Percentiles rank a stretch among this genome's conserved stretches.
Evolutionary conservation across 768 basidiomycete genomes (phyloP).

Genomic region (Tulasnella sp.): DNA sequence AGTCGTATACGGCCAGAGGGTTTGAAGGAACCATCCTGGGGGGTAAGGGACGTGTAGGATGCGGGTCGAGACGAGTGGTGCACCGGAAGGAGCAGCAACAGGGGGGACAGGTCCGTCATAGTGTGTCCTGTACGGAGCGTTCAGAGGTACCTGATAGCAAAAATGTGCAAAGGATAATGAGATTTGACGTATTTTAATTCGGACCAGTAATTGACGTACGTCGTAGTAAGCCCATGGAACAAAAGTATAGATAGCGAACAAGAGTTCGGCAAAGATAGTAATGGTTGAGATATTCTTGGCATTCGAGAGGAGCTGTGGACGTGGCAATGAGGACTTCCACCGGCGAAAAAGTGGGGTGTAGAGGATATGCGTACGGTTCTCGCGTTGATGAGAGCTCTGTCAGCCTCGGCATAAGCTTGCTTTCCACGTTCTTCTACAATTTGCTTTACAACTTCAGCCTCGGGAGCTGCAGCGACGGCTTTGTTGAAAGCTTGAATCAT

Average conservation of each 20-base stretch:
- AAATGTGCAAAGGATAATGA: background rate
- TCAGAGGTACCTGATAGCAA: background rate
- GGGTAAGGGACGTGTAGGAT: conserved; percentile 35
- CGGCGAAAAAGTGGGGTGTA: background rate
- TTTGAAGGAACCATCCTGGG: conserved; percentile 35
- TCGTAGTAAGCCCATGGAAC: conserved; percentile 37
- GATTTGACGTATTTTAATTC: background rate
- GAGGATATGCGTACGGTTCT: background rate
- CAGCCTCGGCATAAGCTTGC: background rate
- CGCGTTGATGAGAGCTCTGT: conserved; percentile 2
- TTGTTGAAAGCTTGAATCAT: conserved; percentile 20
- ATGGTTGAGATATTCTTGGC: conserved; percentile 49
- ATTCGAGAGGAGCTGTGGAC: conserved; percentile 45
- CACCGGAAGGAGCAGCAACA: background rate
- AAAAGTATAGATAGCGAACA: conserved; percentile 40
- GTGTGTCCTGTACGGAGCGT: background rate
- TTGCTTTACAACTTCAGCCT: conserved; percentile 13
- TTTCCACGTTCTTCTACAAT: conserved; percentile 11
- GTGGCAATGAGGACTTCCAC: background rate
- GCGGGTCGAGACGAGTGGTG: background rate
- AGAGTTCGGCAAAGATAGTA: conserved; percentile 42
- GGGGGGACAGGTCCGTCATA: background rate
- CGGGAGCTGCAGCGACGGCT: conserved; percentile 12
- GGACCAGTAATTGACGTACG: conserved; percentile 5
- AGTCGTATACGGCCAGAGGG: conserved; percentile 39